A percentile compares a stretch with the other conserved stretches of the same genome.
These are phyloP conservation scores for Aplosporella prunicola DNA, from an alignment of 2,329 filamentous ascomycete genomes.

Conservation along the genomic window DNA sequence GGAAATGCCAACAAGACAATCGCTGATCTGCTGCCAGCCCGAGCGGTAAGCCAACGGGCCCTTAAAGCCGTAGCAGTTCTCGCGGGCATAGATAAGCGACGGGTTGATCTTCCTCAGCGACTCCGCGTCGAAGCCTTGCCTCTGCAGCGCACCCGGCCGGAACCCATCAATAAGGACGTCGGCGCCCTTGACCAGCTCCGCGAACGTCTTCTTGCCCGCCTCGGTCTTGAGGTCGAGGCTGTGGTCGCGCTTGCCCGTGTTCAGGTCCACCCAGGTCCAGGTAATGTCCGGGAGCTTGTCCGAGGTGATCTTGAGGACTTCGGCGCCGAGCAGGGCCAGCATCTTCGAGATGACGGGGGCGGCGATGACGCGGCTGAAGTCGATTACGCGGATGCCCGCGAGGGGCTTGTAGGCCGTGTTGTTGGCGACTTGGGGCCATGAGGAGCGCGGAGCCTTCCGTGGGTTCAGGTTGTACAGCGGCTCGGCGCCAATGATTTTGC, in stretches of 20 bases:
- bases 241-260: slow-evolving; percentile 42
- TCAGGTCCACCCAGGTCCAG: slow-evolving; percentile 36
- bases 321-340: slow-evolving; percentile 39
- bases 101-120: slow-evolving; percentile 32
- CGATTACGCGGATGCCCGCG: slow-evolving; percentile 42
- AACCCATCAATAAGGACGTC: slow-evolving; percentile 45
- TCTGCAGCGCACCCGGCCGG: slow-evolving; percentile 39
- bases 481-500: slow-evolving; percentile 5
- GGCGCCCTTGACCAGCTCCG: slow-evolving; percentile 36
- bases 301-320: slow-evolving; percentile 37
- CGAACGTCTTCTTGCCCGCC: slow-evolving; percentile 30
- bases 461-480: slow-evolving; percentile 1
- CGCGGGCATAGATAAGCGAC: slow-evolving; percentile 34
- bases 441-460: background rate
- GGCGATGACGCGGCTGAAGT: slow-evolving; percentile 42
- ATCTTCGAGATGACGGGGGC: slow-evolving; percentile 35
- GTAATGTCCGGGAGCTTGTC: slow-evolving; percentile 33
- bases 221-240: slow-evolving; percentile 35
- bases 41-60: slow-evolving; percentile 38
- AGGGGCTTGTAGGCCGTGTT: slow-evolving; percentile 24
- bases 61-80: slow-evolving; percentile 47
- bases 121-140: slow-evolving; percentile 36
- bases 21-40: slow-evolving; percentile 46
- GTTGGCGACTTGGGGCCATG: background rate
- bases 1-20: slow-evolving; percentile 8